These are phyloP conservation scores for Scedosporium minutisporum DNA, from an alignment of 2,329 filamentous ascomycete genomes.

Conservation along the genomic window DNA sequence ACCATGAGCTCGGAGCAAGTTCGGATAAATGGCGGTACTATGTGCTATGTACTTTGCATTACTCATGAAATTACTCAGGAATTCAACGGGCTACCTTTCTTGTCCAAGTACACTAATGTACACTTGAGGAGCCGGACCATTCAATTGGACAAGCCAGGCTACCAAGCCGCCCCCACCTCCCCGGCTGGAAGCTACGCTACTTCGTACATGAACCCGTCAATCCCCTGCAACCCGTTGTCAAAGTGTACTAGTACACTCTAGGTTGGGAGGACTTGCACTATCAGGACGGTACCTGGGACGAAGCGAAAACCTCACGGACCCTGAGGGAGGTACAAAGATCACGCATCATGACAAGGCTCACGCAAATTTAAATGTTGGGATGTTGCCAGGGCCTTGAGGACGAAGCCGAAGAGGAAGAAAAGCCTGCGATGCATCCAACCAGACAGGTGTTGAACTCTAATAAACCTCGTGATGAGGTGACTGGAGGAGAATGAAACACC, in stretches of 20 bases:
- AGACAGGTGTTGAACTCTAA: too few relatives aligned
- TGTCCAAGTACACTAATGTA: too few relatives aligned
- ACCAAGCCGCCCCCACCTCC: background rate
- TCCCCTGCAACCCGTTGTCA: background rate
- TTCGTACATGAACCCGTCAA: background rate
- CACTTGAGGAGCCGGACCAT: background rate
- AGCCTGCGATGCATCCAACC: too few relatives aligned
- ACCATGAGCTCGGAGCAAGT: background rate
- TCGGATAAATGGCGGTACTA: background rate
- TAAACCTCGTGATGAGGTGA: too few relatives aligned
- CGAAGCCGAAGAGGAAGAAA: background rate
- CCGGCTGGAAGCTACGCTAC: background rate
- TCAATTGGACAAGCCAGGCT: conserved; percentile 1
- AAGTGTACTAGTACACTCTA: background rate
- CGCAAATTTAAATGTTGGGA: background rate
- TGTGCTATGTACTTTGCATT: background rate
- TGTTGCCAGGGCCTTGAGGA: background rate
- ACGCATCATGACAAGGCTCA: background rate
- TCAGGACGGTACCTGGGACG: background rate
- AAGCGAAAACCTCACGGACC: background rate
- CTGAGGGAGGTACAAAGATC: background rate
- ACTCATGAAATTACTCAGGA: background rate
- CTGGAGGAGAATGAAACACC: too few relatives aligned
- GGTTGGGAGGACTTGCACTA: background rate
- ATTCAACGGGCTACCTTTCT: too few relatives aligned